phyloP scores from a whole-genome alignment of 768 basidiomycete genomes.

The Leccinum aurantiacum region DNA sequence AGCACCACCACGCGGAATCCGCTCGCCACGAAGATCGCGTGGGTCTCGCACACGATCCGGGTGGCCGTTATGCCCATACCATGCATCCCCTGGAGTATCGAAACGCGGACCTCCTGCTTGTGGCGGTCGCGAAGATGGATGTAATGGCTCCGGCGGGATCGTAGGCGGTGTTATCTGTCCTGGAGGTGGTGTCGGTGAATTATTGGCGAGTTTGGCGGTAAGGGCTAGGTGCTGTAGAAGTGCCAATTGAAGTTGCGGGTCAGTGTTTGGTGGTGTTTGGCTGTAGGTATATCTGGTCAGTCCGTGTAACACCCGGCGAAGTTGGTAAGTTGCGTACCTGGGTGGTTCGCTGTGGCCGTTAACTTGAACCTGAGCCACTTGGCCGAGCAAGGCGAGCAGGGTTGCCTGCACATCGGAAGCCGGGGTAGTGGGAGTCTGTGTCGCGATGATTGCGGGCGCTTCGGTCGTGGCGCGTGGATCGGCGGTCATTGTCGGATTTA shows the following conservation, averaged over 20 bases:
- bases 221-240: slow-evolving; percentile 77
- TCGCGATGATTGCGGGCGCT: slow-evolving; percentile 28
- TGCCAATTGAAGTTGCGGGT: slow-evolving; percentile 56
- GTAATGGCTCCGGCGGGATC: slow-evolving; percentile 24
- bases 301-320: background rate
- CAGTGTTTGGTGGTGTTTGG: slow-evolving; percentile 63
- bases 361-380: slow-evolving; percentile 57
- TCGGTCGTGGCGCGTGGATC: slow-evolving; percentile 41
- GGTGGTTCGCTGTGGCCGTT: slow-evolving; percentile 28
- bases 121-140: slow-evolving; percentile 1
- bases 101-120: slow-evolving; percentile 27
- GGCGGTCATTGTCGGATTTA: slow-evolving; percentile 38
- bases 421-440: slow-evolving; percentile 28
- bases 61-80: slow-evolving; percentile 31
- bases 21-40: slow-evolving; percentile 53
- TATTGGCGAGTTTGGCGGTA: slow-evolving; percentile 47
- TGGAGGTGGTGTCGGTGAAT: slow-evolving; percentile 25
- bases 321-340: slow-evolving; percentile 37
- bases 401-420: slow-evolving; percentile 53
- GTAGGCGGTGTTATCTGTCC: slow-evolving; percentile 28
- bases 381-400: slow-evolving; percentile 66
- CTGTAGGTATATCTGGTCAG: slow-evolving; percentile 33
- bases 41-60: slow-evolving; percentile 46
- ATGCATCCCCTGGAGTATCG: slow-evolving; percentile 38
- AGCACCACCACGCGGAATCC: slow-evolving; percentile 50